Base-by-base conservation (phyloP, 768 basidiomycete genomes). In the Trametes villosa region DNA sequence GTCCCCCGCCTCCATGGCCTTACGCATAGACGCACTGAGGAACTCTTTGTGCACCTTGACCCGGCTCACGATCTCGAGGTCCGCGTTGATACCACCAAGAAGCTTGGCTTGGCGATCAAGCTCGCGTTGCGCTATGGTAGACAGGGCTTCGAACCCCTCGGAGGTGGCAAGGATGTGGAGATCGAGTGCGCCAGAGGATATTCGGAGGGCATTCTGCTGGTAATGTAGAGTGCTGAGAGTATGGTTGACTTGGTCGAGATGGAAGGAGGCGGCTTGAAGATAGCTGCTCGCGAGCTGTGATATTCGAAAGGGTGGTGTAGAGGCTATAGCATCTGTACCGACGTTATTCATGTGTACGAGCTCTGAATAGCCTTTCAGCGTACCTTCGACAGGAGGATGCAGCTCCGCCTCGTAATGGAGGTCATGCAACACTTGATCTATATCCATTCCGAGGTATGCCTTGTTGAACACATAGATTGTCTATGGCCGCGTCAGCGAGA, bases 401-500 rank as follows among this genome's bases (percentile, higher is more conserved):
- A 90, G 67, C 18, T 80, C 79, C 2, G 89, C 78, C 44, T 86
- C 81, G 18, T 86, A 76, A 17, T 75, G 79, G n/a, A 94, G 80
- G 41, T 84, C 80, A n/a, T 73, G 78, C 17, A 92, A 72, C 26
- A 91, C 86, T 42, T 88, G 82, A 2, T 87, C 83, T 29, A 89
- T 56, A 50, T 88, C 85, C 44, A 85, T 78, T 63, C 91, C 90
- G 36, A 94, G 81, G 67, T 89, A 90, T 67, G 83, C 78, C 68
- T 91, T 92, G 75, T 93, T 94, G 75, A 91, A 94, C 6, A 94
- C 89, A 67, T 84, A 94, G 61, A 94, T 88, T 8, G 85, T 80
- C 92, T 84, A 15, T 7, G 20, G 29, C 2, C 26, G 1, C n/a
- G 22, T 63, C 9, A 63, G 41, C 30, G 27, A 18, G 15, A 15